Evolutionary conservation across 768 basidiomycete species (phyloP), one percentile per base, ranked within the genome.

Genomic region (Artomyces pyxidatus): DNA sequence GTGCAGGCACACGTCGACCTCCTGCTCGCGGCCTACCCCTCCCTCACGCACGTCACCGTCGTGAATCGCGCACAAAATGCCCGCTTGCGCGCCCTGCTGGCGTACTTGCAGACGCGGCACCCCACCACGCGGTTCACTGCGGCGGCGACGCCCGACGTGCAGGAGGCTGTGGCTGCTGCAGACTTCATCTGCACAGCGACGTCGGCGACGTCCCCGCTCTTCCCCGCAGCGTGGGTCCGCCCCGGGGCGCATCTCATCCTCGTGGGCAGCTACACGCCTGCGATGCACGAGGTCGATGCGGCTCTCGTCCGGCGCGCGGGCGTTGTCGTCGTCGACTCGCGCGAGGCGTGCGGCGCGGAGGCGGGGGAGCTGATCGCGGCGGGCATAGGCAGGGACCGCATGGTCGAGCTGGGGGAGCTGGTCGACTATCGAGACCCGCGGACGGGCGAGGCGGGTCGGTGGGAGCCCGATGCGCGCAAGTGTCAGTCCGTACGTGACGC

Each of bases 341-440:
- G 71, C 39, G 68, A 73, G 2, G 88, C 85, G 2, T 91, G 88
- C 58, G 53, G 70, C n/a, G 61, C 66, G 0, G 92, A 94, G 61
- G 88, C 90, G 0, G 91, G 92, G 0, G 92, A 95, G 57, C 69
- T 94, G 32, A 85, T 91, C 45, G 68, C 71, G 29, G 76, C 83
- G 0, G 61, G 62, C 0, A 41, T 81, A 8, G 51, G 49, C 0
- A 55, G 58, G 0, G 65, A 62, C 2, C 65, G 74, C 22, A 54
- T 88, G 53, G 63, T 77, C 4, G 91, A 92, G 62, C 70, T 94
- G 1, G 90, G 89, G 4, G 76, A 87, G 53, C 60, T 85, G 12
- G 43, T 37, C 11, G 27, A 6, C 14, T 37, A 48, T 10, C 43
- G 26, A 6, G 9, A 28, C 12, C n/a, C 45, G 9, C 42, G 21